These are phyloP conservation scores for Eutreptiella sp. DNA, from an alignment of 208 protist species.

Conservation along the genomic window DNA sequence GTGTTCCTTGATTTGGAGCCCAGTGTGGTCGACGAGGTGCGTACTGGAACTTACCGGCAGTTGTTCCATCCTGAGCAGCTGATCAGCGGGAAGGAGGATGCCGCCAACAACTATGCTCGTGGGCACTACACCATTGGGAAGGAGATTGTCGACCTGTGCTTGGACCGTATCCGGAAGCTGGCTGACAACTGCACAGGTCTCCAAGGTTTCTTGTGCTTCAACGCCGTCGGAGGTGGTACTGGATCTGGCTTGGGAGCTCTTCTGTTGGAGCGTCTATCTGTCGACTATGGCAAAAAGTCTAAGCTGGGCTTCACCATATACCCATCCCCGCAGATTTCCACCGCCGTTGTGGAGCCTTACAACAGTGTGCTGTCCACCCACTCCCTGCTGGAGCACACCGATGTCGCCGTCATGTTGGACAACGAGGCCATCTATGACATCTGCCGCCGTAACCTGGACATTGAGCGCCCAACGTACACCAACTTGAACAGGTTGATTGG, in stretches of 20 bases:
- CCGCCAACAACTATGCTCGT: slow-evolving; percentile 96
- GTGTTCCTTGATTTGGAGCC: slow-evolving; percentile 96
- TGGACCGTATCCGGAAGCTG: slow-evolving; percentile 93
- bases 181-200: slow-evolving; percentile 95
- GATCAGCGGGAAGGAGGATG: slow-evolving; percentile 94
- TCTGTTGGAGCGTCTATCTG: slow-evolving; percentile 90
- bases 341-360: slow-evolving; percentile 94
- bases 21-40: slow-evolving; percentile 92
- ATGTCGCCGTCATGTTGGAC: slow-evolving; percentile 86
- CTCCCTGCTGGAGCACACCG: slow-evolving; percentile 86
- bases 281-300: slow-evolving; percentile 97
- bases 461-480: slow-evolving; percentile 87
- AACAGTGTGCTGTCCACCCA: slow-evolving; percentile 91
- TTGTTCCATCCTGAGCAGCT: slow-evolving; percentile 96
- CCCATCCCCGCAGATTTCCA: slow-evolving; percentile 90
- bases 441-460: slow-evolving; percentile 79
- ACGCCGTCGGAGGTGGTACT: slow-evolving; percentile 97
- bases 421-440: slow-evolving; percentile 95
- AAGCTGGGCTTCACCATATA: slow-evolving; percentile 91
- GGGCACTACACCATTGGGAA: slow-evolving; percentile 97
- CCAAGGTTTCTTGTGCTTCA: slow-evolving; percentile 97
- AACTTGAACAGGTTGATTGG: slow-evolving; percentile 93
- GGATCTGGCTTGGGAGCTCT: slow-evolving; percentile 94
- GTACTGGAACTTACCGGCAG: slow-evolving; percentile 84
- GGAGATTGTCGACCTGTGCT: slow-evolving; percentile 86